Evolutionary conservation across 2,329 filamentous ascomycete genomes (phyloP).

Genomic region (Epichloe scottii): DNA sequence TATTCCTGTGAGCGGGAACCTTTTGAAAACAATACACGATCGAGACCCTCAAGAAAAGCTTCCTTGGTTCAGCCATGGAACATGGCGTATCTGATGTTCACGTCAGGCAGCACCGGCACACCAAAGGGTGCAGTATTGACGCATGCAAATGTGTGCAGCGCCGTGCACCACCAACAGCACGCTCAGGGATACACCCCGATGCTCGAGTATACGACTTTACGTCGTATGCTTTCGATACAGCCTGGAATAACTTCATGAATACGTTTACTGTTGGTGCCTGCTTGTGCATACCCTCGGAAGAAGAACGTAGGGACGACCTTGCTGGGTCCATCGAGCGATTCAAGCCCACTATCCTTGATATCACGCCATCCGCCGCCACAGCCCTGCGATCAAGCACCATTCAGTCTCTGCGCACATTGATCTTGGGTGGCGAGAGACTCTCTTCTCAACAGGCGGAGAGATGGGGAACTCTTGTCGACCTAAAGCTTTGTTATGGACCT

Average conservation of each 20-base stretch:
- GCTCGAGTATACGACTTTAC: conserved; percentile 10
- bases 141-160: conserved; percentile 11
- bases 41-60: neutral
- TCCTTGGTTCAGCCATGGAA: neutral
- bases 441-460: neutral
- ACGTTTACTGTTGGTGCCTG: conserved; percentile 6
- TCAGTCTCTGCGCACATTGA: conserved; percentile 1
- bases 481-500: conserved; percentile 10
- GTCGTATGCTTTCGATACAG: conserved; percentile 6
- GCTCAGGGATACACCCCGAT: conserved; percentile 8
- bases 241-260: conserved; percentile 3
- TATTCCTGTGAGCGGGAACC: neutral
- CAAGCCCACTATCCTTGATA: conserved; percentile 2
- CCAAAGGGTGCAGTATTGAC: conserved; percentile 15
- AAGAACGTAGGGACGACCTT: conserved; percentile 6
- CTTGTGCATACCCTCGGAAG: conserved; percentile 9
- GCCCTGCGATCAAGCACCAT: neutral
- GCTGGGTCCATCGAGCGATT: conserved; percentile 4
- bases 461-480: neutral
- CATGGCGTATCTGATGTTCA: conserved; percentile 11
- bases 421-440: conserved; percentile 1
- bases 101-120: conserved; percentile 11
- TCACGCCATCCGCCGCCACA: conserved; percentile 3
- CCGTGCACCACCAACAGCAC: conserved; percentile 10
- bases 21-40: neutral